These are phyloP conservation scores for Acanthamoeba healyi DNA, from an alignment of 208 protist species.

Conservation along the genomic window DNA sequence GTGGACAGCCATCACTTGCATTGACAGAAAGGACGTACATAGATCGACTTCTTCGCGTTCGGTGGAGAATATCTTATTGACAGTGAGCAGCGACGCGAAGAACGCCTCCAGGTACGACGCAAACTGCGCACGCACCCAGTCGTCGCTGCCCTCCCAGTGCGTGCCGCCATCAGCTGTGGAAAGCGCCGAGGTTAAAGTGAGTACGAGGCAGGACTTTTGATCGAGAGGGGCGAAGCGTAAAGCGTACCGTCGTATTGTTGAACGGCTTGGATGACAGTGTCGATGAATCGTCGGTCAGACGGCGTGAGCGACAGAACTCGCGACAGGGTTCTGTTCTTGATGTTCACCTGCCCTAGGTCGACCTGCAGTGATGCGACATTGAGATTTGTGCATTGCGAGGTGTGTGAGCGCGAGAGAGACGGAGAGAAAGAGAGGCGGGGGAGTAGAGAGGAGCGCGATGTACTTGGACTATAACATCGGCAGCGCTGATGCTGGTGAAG, in stretches of 20 bases:
- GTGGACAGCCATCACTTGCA: no score
- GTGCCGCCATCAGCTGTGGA: not conserved
- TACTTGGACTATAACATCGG: constrained; percentile 24
- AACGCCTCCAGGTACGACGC: constrained; percentile 39
- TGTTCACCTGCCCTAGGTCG: constrained; percentile 16
- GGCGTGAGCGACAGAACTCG: not conserved
- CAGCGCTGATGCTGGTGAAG: constrained; percentile 41
- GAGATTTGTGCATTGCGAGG: no score
- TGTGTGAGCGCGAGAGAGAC: not conserved
- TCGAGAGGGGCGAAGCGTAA: not conserved
- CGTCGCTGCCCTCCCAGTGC: constrained; percentile 65
- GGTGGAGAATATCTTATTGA: not conserved
- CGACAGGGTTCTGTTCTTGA: not conserved
- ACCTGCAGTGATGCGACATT: not conserved
- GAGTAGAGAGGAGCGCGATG: not conserved
- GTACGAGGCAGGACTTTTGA: not conserved
- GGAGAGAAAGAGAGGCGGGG: no score
- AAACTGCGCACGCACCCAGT: constrained; percentile 58
- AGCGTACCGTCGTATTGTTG: not conserved
- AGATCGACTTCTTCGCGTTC: constrained; percentile 52
- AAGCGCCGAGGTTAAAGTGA: no score
- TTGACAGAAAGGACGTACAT: not conserved
- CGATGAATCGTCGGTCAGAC: constrained; percentile 20
- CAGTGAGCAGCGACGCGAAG: constrained; percentile 53
- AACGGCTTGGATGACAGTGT: constrained; percentile 38